phyloP scores from a whole-genome alignment of 306 rosid species.

The Acacia acuminata region DNA sequence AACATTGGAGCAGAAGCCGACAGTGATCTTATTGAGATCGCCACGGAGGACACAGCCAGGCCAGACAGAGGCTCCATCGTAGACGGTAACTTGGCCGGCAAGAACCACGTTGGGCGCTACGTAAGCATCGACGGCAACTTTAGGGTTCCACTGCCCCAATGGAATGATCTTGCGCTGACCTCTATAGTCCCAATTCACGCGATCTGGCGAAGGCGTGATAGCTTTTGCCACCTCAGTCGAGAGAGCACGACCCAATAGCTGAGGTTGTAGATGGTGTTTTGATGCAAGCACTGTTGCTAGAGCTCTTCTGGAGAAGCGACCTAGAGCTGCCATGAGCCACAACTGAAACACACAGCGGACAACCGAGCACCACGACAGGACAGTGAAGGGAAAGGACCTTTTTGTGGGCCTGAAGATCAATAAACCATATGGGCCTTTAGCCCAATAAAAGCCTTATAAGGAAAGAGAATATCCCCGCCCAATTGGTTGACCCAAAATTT shows the following conservation, averaged over 20 bases:
- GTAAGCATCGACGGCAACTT: slow-evolving; percentile 93
- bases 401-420: not conserved
- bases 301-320: slow-evolving; percentile 74
- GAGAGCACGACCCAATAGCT: slow-evolving; percentile 44
- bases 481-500: not conserved
- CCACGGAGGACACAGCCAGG: slow-evolving; percentile 93
- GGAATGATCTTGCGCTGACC: slow-evolving; percentile 94
- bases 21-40: slow-evolving; percentile 90
- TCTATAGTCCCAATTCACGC: slow-evolving; percentile 96
- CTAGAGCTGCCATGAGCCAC: slow-evolving; percentile 61
- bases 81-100: slow-evolving; percentile 91
- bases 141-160: slow-evolving; percentile 93
- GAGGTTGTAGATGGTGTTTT: slow-evolving; percentile 30
- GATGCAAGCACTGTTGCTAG: slow-evolving; percentile 41
- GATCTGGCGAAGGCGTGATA: slow-evolving; percentile 67
- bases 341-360: not conserved
- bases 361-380: not conserved
- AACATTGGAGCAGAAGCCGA: slow-evolving; percentile 91
- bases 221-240: slow-evolving; percentile 58
- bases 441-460: not conserved
- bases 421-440: not conserved
- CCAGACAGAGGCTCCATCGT: slow-evolving; percentile 97
- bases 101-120: slow-evolving; percentile 98
- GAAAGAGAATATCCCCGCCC: not conserved
- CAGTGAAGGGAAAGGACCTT: not conserved